Percentiles rank a stretch among this genome's conserved stretches.
phyloP scores from a whole-genome alignment of 352 stramenopile species.

The Paralagenidium karlingii region DNA sequence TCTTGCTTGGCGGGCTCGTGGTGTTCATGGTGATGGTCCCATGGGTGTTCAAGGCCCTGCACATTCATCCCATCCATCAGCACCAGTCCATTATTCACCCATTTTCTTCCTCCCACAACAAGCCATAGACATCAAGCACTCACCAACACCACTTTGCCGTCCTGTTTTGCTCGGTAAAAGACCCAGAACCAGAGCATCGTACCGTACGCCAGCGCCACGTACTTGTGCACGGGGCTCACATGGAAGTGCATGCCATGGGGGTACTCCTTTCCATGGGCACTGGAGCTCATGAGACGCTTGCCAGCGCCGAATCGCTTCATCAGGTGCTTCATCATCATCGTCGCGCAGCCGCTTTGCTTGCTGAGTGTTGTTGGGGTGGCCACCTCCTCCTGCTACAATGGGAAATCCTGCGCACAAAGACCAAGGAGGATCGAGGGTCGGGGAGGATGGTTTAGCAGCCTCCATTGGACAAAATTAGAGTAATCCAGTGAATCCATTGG shows the following conservation, averaged over 20 bases:
- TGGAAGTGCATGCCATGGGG: conserved; percentile 84
- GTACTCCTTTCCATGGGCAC: conserved; percentile 36
- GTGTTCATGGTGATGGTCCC: conserved; percentile 36
- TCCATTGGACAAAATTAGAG: no score
- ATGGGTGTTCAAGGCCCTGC: conserved; percentile 78
- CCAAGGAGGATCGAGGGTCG: no score
- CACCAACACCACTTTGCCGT: conserved; percentile 68
- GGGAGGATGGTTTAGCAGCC: no score
- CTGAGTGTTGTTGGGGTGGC: no score
- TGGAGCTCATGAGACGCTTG: background rate
- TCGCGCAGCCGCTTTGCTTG: no score
- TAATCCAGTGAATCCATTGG: no score
- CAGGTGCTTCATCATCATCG: no score
- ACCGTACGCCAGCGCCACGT: conserved; percentile 74
- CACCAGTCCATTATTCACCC: background rate
- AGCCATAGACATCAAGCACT: conserved; percentile 3
- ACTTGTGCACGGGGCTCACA: conserved; percentile 80
- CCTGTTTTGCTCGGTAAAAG: conserved; percentile 83
- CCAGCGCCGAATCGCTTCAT: no score
- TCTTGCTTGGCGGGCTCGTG: no score
- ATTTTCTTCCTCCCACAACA: background rate
- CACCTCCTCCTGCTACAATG: no score
- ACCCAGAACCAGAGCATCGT: conserved; percentile 86
- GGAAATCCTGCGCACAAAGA: no score
- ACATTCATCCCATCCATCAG: conserved; percentile 1